Conservation (phyloP, 352 stramenopile genomes). For the Phytophthora sp. region DNA sequence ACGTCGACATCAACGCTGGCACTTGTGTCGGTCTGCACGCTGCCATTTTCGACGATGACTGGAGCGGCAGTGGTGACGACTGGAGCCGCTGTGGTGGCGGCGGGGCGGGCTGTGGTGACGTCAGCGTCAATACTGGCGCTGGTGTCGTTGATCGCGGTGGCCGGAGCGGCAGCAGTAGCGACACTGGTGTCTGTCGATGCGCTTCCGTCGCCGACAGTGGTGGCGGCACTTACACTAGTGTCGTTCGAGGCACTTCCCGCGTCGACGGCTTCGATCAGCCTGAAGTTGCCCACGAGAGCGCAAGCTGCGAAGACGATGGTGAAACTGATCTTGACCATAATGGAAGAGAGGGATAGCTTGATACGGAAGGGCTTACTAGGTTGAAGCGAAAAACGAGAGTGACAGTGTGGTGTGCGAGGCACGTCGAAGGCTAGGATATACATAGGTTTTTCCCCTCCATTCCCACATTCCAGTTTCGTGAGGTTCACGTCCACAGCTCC, state of each 20-base stretch:
- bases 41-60: not conserved
- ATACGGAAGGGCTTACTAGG: not conserved
- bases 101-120: not conserved
- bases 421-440: not conserved
- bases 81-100: not conserved
- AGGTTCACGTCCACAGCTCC: not conserved
- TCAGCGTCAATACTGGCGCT: conserved; percentile 1
- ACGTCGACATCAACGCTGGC: too few relatives aligned
- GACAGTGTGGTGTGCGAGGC: not conserved
- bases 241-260: conserved; percentile 6
- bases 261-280: not conserved
- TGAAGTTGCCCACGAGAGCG: not conserved
- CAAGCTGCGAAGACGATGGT: conserved; percentile 8
- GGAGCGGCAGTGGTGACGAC: not conserved
- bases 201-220: not conserved
- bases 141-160: not conserved
- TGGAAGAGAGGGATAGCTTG: not conserved
- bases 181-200: not conserved
- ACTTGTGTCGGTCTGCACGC: not conserved
- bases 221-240: not conserved
- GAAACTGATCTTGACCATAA: conserved; percentile 35
- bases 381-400: conserved; percentile 17
- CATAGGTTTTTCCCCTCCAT: too few relatives aligned
- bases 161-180: not conserved
- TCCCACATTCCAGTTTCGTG: too few relatives aligned